These are phyloP conservation scores for Isabelozyma rhagii DNA, from an alignment of 805 yeast species.

Conservation along the genomic window DNA sequence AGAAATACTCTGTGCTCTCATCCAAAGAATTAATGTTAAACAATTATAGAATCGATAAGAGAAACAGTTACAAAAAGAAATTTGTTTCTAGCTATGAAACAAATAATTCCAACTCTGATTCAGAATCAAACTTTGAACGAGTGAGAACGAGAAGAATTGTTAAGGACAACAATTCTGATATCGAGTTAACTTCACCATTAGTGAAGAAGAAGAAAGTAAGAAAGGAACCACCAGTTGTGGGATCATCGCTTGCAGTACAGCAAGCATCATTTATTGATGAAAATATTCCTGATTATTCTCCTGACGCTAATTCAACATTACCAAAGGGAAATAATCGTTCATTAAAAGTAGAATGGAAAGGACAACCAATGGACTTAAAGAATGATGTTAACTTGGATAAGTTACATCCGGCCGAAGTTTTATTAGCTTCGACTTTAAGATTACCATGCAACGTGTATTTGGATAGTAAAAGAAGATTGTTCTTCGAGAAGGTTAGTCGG, in stretches of 20 bases:
- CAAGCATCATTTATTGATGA: conserved; percentile 61
- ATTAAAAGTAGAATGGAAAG: conserved; percentile 94
- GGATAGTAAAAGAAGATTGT: conserved; percentile 66
- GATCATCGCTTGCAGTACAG: conserved; percentile 37
- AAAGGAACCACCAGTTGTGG: conserved; percentile 22
- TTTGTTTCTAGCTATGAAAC: conserved; percentile 10
- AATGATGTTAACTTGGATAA: conserved; percentile 68
- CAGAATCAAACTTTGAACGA: conserved; percentile 38
- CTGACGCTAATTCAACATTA: conserved; percentile 53
- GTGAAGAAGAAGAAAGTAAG: conserved; percentile 41
- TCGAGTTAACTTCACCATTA: conserved; percentile 9
- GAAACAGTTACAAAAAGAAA: conserved; percentile 9
- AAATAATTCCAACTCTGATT: conserved; percentile 27
- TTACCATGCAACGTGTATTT: conserved; percentile 83
- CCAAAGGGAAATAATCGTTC: conserved; percentile 66
- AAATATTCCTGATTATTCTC: conserved; percentile 79
- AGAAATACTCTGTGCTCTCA: conserved; percentile 43
- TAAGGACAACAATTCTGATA: conserved; percentile 25
- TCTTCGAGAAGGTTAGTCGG: conserved; percentile 83
- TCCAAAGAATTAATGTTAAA: conserved; percentile 1
- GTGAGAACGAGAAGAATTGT: conserved; percentile 60
- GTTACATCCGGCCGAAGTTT: conserved; percentile 89
- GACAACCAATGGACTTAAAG: conserved; percentile 90
- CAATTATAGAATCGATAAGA: conserved; percentile 7
- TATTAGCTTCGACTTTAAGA: conserved; percentile 83